Conservation (phyloP, 352 stramenopile genomes). For the Globisporangium parvum region DNA sequence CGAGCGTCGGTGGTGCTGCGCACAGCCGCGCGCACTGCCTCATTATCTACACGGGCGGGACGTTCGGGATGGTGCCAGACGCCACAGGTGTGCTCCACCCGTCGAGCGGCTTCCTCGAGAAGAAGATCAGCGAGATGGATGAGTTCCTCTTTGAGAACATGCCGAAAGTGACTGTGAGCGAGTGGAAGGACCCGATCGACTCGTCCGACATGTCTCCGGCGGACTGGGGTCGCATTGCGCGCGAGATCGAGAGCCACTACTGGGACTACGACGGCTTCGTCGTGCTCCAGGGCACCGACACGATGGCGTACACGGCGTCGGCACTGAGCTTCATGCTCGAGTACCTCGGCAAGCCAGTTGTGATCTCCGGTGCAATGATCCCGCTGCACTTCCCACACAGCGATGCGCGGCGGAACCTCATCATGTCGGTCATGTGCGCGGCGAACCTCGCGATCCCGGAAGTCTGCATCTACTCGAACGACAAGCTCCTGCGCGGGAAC, state of each 20-base stretch:
- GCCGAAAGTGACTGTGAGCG: slow-evolving; percentile 64
- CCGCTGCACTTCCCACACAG: slow-evolving; percentile 95
- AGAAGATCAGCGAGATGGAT: slow-evolving; percentile 84
- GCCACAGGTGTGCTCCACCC: slow-evolving; percentile 73
- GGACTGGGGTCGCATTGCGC: slow-evolving; percentile 92
- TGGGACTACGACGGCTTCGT: slow-evolving; percentile 96
- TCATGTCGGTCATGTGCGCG: slow-evolving; percentile 90
- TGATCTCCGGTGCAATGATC: slow-evolving; percentile 96
- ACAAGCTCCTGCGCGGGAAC: slow-evolving; percentile 94
- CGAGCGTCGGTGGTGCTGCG: neutral
- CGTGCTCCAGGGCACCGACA: slow-evolving; percentile 96
- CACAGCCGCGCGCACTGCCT: slow-evolving; percentile 51
- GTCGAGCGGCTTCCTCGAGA: slow-evolving; percentile 81
- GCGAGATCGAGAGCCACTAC: slow-evolving; percentile 93
- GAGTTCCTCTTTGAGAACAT: slow-evolving; percentile 83
- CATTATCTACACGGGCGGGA: slow-evolving; percentile 89
- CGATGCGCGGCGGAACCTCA: slow-evolving; percentile 94
- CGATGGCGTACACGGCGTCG: slow-evolving; percentile 95
- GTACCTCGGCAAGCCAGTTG: slow-evolving; percentile 93
- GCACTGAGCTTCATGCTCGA: slow-evolving; percentile 97
- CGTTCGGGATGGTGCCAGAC: slow-evolving; percentile 88
- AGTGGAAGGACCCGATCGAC: slow-evolving; percentile 87
- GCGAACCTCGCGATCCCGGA: slow-evolving; percentile 75
- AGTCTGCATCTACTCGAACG: slow-evolving; percentile 95
- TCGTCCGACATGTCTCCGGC: slow-evolving; percentile 80